A percentile compares a stretch with the other conserved stretches of the same genome.
These are phyloP conservation scores for Remersonia thermophila DNA, from an alignment of 2,329 filamentous ascomycete genomes.

Conservation along the genomic window DNA sequence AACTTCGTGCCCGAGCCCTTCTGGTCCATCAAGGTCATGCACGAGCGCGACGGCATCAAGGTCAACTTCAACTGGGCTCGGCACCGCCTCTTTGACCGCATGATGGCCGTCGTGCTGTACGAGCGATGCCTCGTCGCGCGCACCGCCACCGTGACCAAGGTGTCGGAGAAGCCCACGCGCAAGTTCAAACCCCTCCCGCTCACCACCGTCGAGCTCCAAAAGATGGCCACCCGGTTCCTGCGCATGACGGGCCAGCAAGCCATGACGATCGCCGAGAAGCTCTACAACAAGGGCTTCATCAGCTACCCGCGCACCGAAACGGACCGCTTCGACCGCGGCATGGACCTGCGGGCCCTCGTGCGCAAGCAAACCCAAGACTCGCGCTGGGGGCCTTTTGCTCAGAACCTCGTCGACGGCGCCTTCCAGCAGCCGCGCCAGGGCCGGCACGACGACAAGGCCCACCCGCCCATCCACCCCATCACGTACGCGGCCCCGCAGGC, in stretches of 20 bases:
- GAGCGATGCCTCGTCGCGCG: conserved; percentile 72
- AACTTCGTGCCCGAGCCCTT: conserved; percentile 90
- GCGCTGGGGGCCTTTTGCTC: conserved; percentile 72
- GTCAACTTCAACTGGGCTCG: conserved; percentile 79
- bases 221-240: conserved; percentile 80
- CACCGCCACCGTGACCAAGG: conserved; percentile 67
- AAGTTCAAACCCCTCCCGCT: conserved; percentile 91
- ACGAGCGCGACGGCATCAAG: conserved; percentile 63
- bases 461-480: conserved; percentile 93
- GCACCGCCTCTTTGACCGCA: conserved; percentile 75
- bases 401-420: conserved; percentile 56
- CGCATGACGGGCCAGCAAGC: conserved; percentile 84
- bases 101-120: conserved; percentile 67
- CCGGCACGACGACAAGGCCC: conserved; percentile 86
- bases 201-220: conserved; percentile 93
- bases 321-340: conserved; percentile 83
- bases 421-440: conserved; percentile 76
- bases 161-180: conserved; percentile 80
- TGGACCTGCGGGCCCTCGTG: conserved; percentile 68
- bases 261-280: conserved; percentile 73
- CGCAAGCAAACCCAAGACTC: conserved; percentile 70
- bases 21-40: conserved; percentile 80
- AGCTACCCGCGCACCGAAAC: conserved; percentile 97
- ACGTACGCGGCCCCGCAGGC: conserved; percentile 62
- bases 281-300: conserved; percentile 93